Conservation (phyloP, 2,329 filamentous ascomycete species). For the Aspergillus neoniger region DNA sequence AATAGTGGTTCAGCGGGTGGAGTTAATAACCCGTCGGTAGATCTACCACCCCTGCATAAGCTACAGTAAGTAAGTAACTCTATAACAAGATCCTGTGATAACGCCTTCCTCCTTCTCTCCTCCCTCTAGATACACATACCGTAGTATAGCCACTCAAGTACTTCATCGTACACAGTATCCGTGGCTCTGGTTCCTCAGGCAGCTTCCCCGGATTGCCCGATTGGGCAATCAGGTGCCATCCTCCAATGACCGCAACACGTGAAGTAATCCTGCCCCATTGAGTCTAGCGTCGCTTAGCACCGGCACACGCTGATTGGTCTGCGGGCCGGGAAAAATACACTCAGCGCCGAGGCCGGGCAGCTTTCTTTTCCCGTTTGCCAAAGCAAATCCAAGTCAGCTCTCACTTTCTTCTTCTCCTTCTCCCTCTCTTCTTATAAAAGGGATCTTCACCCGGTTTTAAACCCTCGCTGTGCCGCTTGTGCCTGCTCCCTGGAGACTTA, state of each 20-base stretch:
- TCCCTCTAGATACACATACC: no score
- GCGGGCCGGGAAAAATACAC: constrained; percentile 2
- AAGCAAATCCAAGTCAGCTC: neutral
- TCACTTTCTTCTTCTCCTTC: constrained; percentile 10
- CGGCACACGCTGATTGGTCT: constrained; percentile 22
- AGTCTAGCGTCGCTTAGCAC: constrained; percentile 22
- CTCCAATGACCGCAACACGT: constrained; percentile 25
- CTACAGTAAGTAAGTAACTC: no score
- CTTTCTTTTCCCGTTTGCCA: constrained; percentile 1
- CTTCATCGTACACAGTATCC: no score
- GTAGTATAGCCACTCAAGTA: no score
- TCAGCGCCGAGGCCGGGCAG: neutral
- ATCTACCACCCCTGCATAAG: neutral
- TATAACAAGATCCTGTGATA: neutral
- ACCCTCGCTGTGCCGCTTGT: neutral
- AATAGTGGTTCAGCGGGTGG: neutral
- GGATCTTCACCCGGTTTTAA: constrained; percentile 1
- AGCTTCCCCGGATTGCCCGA: neutral
- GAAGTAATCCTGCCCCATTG: constrained; percentile 8
- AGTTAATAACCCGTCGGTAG: neutral
- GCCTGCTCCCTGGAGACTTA: neutral
- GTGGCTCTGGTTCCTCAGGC: no score
- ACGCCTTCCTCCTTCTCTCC: neutral
- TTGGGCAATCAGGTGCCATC: neutral
- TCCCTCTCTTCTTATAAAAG: constrained; percentile 8